Evolutionary conservation across 495 filamentous ascomycete species (phyloP).

Genomic region (Amorphotheca resinae): DNA sequence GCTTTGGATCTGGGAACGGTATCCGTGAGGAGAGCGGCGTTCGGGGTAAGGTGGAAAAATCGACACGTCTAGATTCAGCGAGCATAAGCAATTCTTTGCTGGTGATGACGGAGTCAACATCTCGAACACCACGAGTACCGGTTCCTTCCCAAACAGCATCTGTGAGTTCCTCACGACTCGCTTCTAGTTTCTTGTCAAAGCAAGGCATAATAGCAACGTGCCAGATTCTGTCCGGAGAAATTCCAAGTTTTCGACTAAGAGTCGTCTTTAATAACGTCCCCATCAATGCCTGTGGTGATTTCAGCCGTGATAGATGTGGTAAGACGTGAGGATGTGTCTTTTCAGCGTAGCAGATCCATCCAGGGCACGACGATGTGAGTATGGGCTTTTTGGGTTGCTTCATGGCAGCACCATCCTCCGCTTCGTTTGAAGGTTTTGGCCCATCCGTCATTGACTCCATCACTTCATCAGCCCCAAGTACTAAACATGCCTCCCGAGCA

Average conservation of each 20-base stretch:
- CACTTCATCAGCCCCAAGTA: constrained; percentile 72
- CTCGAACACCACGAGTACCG: constrained; percentile 46
- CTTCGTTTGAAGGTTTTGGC: constrained; percentile 6
- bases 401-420: constrained; percentile 16
- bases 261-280: constrained; percentile 83
- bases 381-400: constrained; percentile 53
- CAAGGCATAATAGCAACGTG: constrained; percentile 94
- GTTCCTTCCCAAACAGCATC: constrained; percentile 54
- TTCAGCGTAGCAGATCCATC: constrained; percentile 98
- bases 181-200: constrained; percentile 98
- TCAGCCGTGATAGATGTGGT: constrained; percentile 79
- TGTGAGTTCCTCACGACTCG: constrained; percentile 84
- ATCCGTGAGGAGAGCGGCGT: constrained; percentile 30
- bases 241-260: constrained; percentile 53
- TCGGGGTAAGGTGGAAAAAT: constrained; percentile 56
- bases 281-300: constrained; percentile 85
- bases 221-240: constrained; percentile 76
- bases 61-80: constrained; percentile 61
- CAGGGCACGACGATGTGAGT: constrained; percentile 82
- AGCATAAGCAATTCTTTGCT: constrained; percentile 83
- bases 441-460: constrained; percentile 21
- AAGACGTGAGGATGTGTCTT: constrained; percentile 91
- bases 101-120: constrained; percentile 97
- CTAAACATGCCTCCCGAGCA: constrained; percentile 62
- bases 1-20: constrained; percentile 53